Conservation (phyloP, 176 grass and related monocot genomes). For the Cymbopogon citratus region DNA sequence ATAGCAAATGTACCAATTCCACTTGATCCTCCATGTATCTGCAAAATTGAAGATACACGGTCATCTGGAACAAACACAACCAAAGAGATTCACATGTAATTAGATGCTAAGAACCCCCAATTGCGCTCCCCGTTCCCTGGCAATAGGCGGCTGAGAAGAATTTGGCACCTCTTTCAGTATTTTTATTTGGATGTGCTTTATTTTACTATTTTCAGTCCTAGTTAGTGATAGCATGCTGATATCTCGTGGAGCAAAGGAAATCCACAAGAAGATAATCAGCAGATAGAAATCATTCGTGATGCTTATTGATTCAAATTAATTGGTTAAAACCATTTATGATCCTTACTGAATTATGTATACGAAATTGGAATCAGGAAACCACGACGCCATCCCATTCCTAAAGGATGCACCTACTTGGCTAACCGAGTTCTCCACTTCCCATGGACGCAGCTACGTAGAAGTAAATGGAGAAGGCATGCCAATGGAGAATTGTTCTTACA, state of each 20-base stretch:
- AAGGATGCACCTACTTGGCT: not conserved
- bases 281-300: not conserved
- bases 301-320: not conserved
- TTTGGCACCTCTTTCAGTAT: not conserved
- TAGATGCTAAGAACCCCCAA: not conserved
- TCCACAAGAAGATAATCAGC: not conserved
- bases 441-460: not conserved
- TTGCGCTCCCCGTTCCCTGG: not conserved
- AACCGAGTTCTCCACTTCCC: not conserved
- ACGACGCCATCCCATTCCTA: not conserved
- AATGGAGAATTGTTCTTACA: conserved; percentile 17
- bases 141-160: not conserved
- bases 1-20: conserved; percentile 92
- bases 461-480: not conserved
- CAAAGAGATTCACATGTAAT: not conserved
- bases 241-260: not conserved
- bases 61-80: not conserved
- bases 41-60: not conserved
- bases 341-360: not conserved
- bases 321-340: not conserved
- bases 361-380: not conserved
- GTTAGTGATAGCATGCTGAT: not conserved
- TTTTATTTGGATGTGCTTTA: not conserved
- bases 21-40: conserved; percentile 94
- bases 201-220: not conserved